Evolutionary conservation across 495 filamentous ascomycete genomes (phyloP).

Genomic region (Cercophora newfieldiana): DNA sequence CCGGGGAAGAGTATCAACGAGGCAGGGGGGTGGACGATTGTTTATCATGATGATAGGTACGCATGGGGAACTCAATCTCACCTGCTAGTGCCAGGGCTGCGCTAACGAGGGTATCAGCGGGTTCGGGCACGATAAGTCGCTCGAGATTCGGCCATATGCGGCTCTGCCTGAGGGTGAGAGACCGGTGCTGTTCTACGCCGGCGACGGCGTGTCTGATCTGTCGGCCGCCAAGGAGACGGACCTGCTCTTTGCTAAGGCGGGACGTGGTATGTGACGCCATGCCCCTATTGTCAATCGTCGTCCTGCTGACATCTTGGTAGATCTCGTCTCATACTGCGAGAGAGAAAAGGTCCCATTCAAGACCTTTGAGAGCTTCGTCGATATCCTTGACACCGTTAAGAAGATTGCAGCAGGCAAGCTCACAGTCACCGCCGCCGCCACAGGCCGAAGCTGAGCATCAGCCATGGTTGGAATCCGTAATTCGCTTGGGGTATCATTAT

Average conservation of each 20-base stretch:
- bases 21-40: constrained; percentile 80
- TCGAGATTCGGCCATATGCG: constrained; percentile 84
- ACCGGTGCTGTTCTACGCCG: constrained; percentile 83
- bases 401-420: constrained; percentile 66
- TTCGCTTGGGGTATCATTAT: background rate
- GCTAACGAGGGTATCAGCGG: constrained; percentile 47
- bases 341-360: constrained; percentile 77
- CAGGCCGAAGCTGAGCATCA: constrained; percentile 25
- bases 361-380: constrained; percentile 73
- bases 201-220: constrained; percentile 86
- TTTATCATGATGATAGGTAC: constrained; percentile 83
- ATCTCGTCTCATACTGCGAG: constrained; percentile 80
- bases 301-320: constrained; percentile 43
- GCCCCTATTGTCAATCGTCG: background rate
- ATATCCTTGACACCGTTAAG: constrained; percentile 71
- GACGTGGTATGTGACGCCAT: constrained; percentile 67
- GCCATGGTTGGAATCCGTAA: background rate
- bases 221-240: constrained; percentile 87
- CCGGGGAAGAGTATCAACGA: constrained; percentile 69
- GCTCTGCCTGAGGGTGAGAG: constrained; percentile 61
- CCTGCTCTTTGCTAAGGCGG: constrained; percentile 86
- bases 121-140: constrained; percentile 91
- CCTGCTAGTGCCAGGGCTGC: too few relatives aligned
- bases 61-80: too few relatives aligned
- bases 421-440: constrained; percentile 47